These are phyloP conservation scores for Backusella macrospora DNA, from an alignment of 192 early-diverging fungal species.

Conservation along the genomic window DNA sequence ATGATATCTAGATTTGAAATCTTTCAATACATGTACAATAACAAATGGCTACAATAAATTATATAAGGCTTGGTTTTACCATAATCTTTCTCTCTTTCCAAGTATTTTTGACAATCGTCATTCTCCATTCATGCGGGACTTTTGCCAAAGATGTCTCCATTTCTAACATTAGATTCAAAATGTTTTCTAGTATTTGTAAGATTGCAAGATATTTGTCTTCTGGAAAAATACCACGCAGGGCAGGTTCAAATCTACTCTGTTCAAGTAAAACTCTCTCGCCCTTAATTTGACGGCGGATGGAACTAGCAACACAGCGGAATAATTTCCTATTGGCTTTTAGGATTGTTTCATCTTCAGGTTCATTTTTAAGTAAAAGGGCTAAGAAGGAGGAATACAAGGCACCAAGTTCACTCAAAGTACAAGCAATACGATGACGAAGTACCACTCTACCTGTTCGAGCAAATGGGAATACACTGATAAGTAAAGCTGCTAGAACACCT, in stretches of 20 bases:
- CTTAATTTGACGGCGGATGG: conserved; percentile 38
- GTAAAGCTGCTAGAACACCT: conserved; percentile 36
- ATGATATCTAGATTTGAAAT: conserved; percentile 29
- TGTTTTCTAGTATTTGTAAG: conserved; percentile 41
- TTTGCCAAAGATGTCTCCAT: conserved; percentile 37
- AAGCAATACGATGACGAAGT: conserved; percentile 36
- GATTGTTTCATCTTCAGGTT: background rate
- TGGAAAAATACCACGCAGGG: conserved; percentile 40
- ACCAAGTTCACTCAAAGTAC: conserved; percentile 38
- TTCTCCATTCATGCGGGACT: conserved; percentile 34
- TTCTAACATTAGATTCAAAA: conserved; percentile 36
- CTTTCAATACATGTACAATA: background rate
- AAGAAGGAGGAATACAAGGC: conserved; percentile 41
- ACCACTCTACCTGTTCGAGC: conserved; percentile 41
- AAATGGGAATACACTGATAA: conserved; percentile 39
- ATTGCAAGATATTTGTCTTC: conserved; percentile 31
- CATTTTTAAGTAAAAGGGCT: conserved; percentile 33
- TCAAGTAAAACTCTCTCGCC: conserved; percentile 39
- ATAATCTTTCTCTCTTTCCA: conserved; percentile 37
- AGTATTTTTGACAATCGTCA: conserved; percentile 26
- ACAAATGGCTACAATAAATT: too few relatives aligned
- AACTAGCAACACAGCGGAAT: conserved; percentile 32
- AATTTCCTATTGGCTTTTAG: conserved; percentile 23
- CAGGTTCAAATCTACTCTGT: conserved; percentile 43
- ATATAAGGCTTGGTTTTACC: conserved; percentile 17